Evolutionary conservation across 352 stramenopile genomes (phyloP).

Genomic region (Thraustotheca clavata): DNA sequence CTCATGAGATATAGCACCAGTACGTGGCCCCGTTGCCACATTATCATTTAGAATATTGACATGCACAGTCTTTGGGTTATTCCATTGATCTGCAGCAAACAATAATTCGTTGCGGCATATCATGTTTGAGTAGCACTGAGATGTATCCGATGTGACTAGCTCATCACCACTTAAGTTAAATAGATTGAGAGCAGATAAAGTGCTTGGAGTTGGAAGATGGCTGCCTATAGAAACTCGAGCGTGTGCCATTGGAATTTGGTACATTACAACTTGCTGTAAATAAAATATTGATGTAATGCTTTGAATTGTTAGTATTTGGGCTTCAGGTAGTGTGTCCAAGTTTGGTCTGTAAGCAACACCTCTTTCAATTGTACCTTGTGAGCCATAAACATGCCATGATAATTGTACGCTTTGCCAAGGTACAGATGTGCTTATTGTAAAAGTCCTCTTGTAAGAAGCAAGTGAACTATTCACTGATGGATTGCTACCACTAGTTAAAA

Average conservation of each 20-base stretch:
- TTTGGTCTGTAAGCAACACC: background rate
- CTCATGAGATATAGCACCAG: conserved; percentile 40
- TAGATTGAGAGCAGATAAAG: conserved; percentile 34
- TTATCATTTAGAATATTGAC: conserved; percentile 39
- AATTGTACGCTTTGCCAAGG: background rate
- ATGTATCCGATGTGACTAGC: conserved; percentile 18
- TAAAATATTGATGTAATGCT: background rate
- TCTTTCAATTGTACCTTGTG: background rate
- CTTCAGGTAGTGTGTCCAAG: background rate
- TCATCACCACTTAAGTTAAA: conserved; percentile 28
- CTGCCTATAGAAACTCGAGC: conserved; percentile 37
- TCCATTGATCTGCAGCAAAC: conserved; percentile 54
- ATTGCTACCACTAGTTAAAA: background rate
- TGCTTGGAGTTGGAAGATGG: conserved; percentile 41
- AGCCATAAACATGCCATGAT: conserved; percentile 41
- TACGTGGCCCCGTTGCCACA: conserved; percentile 42
- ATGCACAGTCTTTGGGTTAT: conserved; percentile 27
- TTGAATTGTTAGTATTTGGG: background rate
- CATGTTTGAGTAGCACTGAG: conserved; percentile 30
- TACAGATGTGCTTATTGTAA: background rate
- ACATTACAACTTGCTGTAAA: conserved; percentile 34
- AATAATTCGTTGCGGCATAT: conserved; percentile 51
- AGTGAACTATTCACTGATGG: background rate
- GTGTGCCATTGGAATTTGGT: conserved; percentile 48
- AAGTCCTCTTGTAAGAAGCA: background rate